Evolutionary conservation across 2,329 filamentous ascomycete genomes (phyloP), one percentile per base, ranked within the genome.

Genomic region (Dactylonectria macrodidyma): DNA sequence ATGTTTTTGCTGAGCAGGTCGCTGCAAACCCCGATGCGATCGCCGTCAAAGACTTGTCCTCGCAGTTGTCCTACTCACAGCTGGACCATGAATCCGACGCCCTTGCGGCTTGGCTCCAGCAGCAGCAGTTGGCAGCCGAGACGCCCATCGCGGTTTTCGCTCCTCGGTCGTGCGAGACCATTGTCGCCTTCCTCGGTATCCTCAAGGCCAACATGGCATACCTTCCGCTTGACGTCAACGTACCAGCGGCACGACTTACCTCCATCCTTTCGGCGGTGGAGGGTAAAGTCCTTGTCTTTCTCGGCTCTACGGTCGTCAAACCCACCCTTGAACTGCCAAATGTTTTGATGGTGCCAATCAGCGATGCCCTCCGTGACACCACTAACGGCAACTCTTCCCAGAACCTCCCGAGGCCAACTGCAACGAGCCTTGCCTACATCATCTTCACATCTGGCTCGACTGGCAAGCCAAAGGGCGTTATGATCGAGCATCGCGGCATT

Each of bases 1-100:
- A 77, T 33, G 44, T 77, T 2, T 77, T 78, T 66, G 67, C 59
- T 7, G 36, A 69, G 19, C 72, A 76, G 38, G 75, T 68, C 4
- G 14, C 52, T 6, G 54, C 46, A 1, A 11, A 16, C 19, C 71
- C 75, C 0, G 12, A 70, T 11, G 10, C n/a, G 2, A n/a, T 68
- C 2, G 75, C 75, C 1, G 70, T 76, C 52, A 72, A 67, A 10
- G 75, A 76, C 26, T 58, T 63, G 5, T 38, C 57, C 0, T 22
- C 44, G 0, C 46, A 67, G 3, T 57, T 77, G 0, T 75, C 75
- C 0, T 76, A 77, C 30, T n/a, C 56, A 2, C 46, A 76, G 22
- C 60, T 77, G 2, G 68, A 74, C 36, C 2, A 57, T 2, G 30
- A 59, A 19, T 77, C 74, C 9, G 62, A 74, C 12, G 36, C 12